Evolutionary conservation across 169 alveolate species (phyloP), one percentile per base, ranked within the genome.

Genomic region (Cryptosporidium parvum): DNA sequence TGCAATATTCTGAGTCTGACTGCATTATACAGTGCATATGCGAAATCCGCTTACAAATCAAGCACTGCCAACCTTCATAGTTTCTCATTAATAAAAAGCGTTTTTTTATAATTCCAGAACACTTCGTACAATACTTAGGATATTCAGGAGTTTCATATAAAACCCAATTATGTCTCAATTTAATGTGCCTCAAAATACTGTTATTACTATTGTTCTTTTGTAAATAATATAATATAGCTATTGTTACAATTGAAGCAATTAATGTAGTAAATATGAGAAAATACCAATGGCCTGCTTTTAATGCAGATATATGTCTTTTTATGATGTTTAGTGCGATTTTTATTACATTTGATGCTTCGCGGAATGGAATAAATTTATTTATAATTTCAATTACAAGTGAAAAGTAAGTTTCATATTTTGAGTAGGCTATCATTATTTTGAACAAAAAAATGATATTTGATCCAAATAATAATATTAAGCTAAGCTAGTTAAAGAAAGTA

Each of bases 61-160:
- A 58, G 51, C 89, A 80, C 42, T 80, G 80, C 89, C 89, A 80
- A 12, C 89, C 89, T 80, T 65, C 75, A 29, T 80, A 80, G 29
- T 39, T 80, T 62, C 65, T 48, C 89, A 80, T 80, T 16, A 59
- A 62, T 44, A 80, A 42, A 35, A 67, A 80, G 21, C 75, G 89
- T 26, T 44, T 80, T 80, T 51, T 80, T 29, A 80, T 80, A 44
- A 80, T 80, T 61, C 75, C 89, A n/a, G 80, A 80, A 51, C 89
- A 80, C 3, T 80, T 6, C 5, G 89, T 80, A 29, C 89, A 80
- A 51, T 80, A 80, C 31, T 65, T 80, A 12, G 89, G 89, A 80
- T 62, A 65, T 62, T 65, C 75, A 16, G 89, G 75, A 7, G 89
- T 80, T 80, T 62, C 89, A 80, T 80, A 80, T 42, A 80, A 51